Percentiles rank a stretch among this genome's conserved stretches.
phyloP scores from a whole-genome alignment of 202 grass and related monocot species.

The Panicum hallii region DNA sequence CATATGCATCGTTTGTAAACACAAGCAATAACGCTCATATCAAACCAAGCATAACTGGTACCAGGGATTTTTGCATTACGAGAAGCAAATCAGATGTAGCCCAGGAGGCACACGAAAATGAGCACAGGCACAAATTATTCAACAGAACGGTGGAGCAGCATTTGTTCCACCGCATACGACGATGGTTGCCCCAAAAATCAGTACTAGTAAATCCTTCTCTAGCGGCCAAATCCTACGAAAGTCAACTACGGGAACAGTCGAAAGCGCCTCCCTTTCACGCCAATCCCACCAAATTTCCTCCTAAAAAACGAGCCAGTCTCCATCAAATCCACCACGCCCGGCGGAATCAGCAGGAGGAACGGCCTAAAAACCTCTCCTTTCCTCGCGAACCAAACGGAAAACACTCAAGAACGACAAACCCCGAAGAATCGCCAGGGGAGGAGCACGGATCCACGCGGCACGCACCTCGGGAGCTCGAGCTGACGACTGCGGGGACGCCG shows the following conservation, averaged over 20 bases:
- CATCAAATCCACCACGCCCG: not conserved
- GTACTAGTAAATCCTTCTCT: not conserved
- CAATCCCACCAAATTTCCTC: not conserved
- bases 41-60: not conserved
- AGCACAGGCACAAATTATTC: not conserved
- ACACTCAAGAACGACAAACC: not conserved
- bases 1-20: not conserved
- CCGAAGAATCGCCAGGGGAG: not conserved
- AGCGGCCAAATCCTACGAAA: not conserved
- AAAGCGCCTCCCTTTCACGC: not conserved
- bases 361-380: not conserved
- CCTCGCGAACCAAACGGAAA: not conserved
- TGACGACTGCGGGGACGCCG: not conserved
- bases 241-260: not conserved
- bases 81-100: not conserved
- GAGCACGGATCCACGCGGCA: constrained; percentile 42
- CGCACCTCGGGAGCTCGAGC: constrained; percentile 33
- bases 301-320: not conserved
- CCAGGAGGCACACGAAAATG: not conserved
- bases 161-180: not conserved
- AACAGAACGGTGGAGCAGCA: not conserved
- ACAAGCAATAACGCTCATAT: not conserved
- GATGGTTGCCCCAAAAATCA: not conserved
- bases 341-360: not conserved
- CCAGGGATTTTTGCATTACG: not conserved